phyloP scores from a whole-genome alignment of 257 asterid species.

The Plantago ovata region DNA sequence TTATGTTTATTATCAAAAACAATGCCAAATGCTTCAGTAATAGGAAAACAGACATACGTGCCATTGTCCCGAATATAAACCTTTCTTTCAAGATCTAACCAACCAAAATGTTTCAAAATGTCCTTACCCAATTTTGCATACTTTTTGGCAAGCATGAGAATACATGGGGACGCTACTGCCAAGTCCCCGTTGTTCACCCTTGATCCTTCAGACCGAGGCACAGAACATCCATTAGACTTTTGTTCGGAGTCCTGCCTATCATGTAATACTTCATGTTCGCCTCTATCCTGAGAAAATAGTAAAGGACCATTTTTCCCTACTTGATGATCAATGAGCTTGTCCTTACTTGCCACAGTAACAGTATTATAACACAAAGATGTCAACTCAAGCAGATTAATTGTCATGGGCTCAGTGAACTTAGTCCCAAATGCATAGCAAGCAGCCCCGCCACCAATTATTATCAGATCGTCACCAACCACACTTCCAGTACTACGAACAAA shows the following conservation, averaged over 20 bases:
- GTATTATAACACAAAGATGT: constrained; percentile 29
- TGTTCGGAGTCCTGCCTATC: constrained; percentile 26
- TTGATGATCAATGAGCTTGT: constrained; percentile 22
- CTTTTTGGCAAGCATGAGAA: constrained; percentile 58
- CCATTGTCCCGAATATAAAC: constrained; percentile 65
- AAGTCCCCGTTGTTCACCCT: constrained; percentile 25
- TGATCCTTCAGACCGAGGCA: constrained; percentile 30
- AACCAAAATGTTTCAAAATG: constrained; percentile 69
- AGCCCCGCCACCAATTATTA: constrained; percentile 92
- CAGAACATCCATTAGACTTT: constrained; percentile 26
- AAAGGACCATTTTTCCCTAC: constrained; percentile 20
- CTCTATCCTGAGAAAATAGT: constrained; percentile 17
- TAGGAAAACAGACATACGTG: constrained; percentile 68
- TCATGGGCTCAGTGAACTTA: constrained; percentile 79
- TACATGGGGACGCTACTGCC: constrained; percentile 36
- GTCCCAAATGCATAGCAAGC: constrained; percentile 98
- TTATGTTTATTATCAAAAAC: constrained; percentile 34
- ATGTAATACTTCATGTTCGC: constrained; percentile 26
- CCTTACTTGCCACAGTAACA: constrained; percentile 16
- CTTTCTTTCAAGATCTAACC: constrained; percentile 89
- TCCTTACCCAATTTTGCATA: constrained; percentile 81
- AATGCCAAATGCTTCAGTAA: constrained; percentile 46
- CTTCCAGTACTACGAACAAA: constrained; percentile 82
- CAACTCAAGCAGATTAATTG: constrained; percentile 52
- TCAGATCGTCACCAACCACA: constrained; percentile 54